phyloP scores from a whole-genome alignment of 2,329 filamentous ascomycete species.

The Colletotrichum magnum region DNA sequence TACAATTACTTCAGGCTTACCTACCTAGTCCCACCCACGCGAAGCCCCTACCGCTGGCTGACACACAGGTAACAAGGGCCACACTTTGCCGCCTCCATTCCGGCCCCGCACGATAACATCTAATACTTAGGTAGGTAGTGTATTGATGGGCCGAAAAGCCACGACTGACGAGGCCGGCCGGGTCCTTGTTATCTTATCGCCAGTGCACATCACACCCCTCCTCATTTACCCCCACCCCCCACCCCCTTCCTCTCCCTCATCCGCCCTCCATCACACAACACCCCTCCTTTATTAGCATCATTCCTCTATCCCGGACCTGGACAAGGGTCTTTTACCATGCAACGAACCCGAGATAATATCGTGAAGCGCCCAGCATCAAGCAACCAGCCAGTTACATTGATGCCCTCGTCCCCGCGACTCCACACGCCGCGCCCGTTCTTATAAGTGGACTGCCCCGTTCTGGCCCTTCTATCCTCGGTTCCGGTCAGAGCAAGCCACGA shows the following conservation, averaged over 20 bases:
- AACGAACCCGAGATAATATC: conserved; percentile 39
- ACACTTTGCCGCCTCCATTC: background rate
- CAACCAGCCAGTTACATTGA: conserved; percentile 23
- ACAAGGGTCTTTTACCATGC: conserved; percentile 31
- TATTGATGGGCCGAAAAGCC: conserved; percentile 10
- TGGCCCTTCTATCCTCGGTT: conserved; percentile 39
- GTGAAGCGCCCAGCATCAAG: conserved; percentile 34
- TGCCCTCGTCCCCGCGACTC: conserved; percentile 37
- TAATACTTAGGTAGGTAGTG: too few relatives aligned
- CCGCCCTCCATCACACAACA: background rate
- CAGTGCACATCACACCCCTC: background rate
- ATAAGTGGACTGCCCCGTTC: conserved; percentile 39
- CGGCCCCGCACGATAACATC: conserved; percentile 24
- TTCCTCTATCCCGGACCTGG: conserved; percentile 36
- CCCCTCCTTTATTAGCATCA: conserved; percentile 26
- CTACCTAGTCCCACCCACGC: too few relatives aligned
- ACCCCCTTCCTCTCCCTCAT: background rate
- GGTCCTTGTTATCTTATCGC: conserved; percentile 26
- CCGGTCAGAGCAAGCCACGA: conserved; percentile 34
- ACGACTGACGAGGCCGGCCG: conserved; percentile 19
- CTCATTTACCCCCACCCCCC: conserved; percentile 7
- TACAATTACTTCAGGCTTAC: too few relatives aligned
- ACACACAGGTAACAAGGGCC: too few relatives aligned
- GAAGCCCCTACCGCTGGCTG: too few relatives aligned
- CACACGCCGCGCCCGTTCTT: conserved; percentile 38